Evolutionary conservation across 164 flowering plant species (phyloP).

Genomic region (Brasenia schreberi): DNA sequence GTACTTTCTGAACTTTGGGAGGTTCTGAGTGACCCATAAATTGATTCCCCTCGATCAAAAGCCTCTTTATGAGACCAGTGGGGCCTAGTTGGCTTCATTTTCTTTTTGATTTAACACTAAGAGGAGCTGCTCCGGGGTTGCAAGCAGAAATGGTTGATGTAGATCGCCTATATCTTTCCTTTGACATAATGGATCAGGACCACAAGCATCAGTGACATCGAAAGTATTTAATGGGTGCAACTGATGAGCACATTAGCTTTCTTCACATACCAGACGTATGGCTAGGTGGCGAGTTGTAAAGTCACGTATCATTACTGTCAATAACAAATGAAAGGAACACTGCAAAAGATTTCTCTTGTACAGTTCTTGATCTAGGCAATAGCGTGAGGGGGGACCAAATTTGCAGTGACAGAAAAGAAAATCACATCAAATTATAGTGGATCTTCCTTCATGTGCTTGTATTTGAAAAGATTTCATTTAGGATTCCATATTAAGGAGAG

Average conservation of each 20-base stretch:
- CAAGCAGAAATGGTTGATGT: neutral
- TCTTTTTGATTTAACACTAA: neutral
- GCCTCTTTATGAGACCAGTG: neutral
- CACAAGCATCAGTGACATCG: neutral
- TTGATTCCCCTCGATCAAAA: neutral
- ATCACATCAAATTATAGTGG: neutral
- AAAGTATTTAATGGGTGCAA: neutral
- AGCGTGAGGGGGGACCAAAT: neutral
- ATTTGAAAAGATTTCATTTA: neutral
- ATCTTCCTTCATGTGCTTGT: neutral
- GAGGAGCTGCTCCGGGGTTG: neutral
- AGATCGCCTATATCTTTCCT: neutral
- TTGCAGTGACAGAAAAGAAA: neutral
- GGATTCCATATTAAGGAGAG: neutral
- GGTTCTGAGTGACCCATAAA: neutral
- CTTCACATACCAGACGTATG: neutral
- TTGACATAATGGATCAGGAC: neutral
- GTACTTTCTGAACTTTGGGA: too few relatives aligned
- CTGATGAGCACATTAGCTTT: neutral
- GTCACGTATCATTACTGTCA: neutral
- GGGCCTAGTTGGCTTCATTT: neutral
- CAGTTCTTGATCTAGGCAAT: neutral
- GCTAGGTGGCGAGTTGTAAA: neutral
- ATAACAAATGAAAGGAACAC: neutral
- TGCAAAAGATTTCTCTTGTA: neutral